These are phyloP conservation scores for Tylopilus sp. DNA, from an alignment of 768 basidiomycete genomes.

Conservation along the genomic window DNA sequence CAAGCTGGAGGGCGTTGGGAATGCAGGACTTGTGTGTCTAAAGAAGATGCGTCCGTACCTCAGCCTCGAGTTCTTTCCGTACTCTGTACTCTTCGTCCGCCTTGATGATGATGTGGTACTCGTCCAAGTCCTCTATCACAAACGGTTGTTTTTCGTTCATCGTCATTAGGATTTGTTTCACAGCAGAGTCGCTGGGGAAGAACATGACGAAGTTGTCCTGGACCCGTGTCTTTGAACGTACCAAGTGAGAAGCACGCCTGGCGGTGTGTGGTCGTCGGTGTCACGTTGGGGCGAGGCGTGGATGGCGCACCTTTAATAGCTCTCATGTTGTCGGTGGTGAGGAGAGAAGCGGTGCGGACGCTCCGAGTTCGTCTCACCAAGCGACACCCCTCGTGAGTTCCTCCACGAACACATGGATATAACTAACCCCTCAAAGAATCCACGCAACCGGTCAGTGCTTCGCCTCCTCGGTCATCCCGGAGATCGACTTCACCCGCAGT, in stretches of 20 bases:
- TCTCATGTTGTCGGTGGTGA: conserved; percentile 40
- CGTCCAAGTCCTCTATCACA: conserved; percentile 85
- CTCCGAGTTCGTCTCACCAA: no score
- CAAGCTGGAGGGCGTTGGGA: conserved; percentile 45
- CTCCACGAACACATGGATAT: no score
- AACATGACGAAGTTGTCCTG: not conserved
- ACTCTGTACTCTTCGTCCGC: conserved; percentile 79
- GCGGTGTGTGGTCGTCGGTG: conserved; percentile 1
- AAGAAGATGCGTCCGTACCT: conserved; percentile 43
- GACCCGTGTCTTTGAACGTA: conserved; percentile 28
- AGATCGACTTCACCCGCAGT: not conserved
- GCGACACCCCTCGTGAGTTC: no score
- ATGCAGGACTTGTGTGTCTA: not conserved
- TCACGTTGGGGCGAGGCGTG: conserved; percentile 5
- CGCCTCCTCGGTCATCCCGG: no score
- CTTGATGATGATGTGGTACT: conserved; percentile 78
- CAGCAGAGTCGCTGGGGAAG: conserved; percentile 71
- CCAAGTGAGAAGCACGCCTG: conserved; percentile 70
- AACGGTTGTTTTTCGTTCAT: conserved; percentile 81
- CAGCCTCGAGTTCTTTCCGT: conserved; percentile 65
- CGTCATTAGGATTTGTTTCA: conserved; percentile 80
- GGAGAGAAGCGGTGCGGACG: no score
- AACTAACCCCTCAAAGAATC: no score
- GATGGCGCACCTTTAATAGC: conserved; percentile 55
- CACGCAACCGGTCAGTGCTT: no score